Base-by-base conservation (phyloP, 139 green algal genomes). In the Chlorella ohadii region DNA sequence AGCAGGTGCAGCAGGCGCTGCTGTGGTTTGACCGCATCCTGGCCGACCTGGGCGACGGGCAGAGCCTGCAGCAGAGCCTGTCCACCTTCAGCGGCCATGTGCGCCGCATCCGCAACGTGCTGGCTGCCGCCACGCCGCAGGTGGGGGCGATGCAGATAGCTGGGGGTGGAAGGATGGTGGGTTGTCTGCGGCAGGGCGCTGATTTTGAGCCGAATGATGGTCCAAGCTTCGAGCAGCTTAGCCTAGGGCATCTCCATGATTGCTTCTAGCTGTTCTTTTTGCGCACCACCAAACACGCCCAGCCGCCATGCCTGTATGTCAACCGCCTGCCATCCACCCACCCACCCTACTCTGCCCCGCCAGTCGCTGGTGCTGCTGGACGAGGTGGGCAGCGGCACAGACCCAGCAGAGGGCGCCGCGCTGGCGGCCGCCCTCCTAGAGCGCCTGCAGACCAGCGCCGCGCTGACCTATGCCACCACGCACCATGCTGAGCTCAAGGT, bases 1-100 rank as follows among this genome's bases (percentile, higher is more conserved):
- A 39, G 79, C 84, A 51, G 44, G 15, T 11, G 31, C 22, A 19
- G 12, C 71, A 79, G 4, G 63, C 41, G n/a, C 57, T 92, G 28
- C 56, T 79, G 20, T 92, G 84, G 76, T 94, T 92, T 83, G 89
- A 88, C 63, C 56, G 27, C 6, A 79, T 98, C 39, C 85, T 96
- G 41, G 93, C 90, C 11, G 95, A 98, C 83, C 87, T 98, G 59
- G 95, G 95, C 4, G 95, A 98, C 72, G 79, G 82, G 25, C 95
- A 98, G 91, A 91, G 70, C 36, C 86, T 98, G 51, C 72, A 92
- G 80, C 88, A 95, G 88, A 94, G 85, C 78, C 85, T 98, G 66
- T 95, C 89, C 55, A 98, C 95, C 33, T 98, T 98, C 85, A 91
- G 83, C 11, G 93, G 89, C 17, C 94, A 97, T 84, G 64, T 94